Evolutionary conservation across 108 stramenopile genomes (phyloP).

Genomic region (Nitzschia sp.): DNA sequence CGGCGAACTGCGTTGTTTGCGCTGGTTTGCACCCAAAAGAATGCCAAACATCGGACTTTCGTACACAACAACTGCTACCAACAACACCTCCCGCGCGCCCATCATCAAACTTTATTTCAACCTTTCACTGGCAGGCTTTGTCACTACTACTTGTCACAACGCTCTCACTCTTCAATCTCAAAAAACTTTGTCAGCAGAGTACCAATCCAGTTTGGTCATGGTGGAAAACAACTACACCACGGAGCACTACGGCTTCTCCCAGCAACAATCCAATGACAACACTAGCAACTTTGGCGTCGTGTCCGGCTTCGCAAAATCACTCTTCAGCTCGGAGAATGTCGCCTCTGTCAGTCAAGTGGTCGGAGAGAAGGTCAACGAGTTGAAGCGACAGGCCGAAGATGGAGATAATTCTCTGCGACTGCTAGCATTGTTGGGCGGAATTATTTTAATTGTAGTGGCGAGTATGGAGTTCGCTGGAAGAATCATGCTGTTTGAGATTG

Average conservation of each 20-base stretch:
- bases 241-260: neutral
- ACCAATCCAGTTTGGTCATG: neutral
- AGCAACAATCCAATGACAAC: neutral
- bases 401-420: slow-evolving; percentile 54
- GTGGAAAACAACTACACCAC: neutral
- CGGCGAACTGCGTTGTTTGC: no score
- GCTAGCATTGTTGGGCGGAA: slow-evolving; percentile 52
- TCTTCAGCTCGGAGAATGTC: slow-evolving; percentile 33
- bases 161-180: no score
- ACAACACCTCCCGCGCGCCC: no score
- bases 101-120: no score
- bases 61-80: no score
- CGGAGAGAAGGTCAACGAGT: slow-evolving; percentile 32
- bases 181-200: neutral
- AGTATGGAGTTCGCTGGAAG: slow-evolving; percentile 27
- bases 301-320: slow-evolving; percentile 19
- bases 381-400: slow-evolving; percentile 34
- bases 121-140: no score
- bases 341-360: slow-evolving; percentile 30
- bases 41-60: no score
- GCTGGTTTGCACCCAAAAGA: no score
- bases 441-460: slow-evolving; percentile 45
- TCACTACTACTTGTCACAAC: no score
- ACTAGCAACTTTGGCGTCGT: slow-evolving; percentile 1
- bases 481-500: slow-evolving; percentile 27